phyloP scores from a whole-genome alignment of 2,329 filamentous ascomycete genomes.

The Xylariaceae sp. region DNA sequence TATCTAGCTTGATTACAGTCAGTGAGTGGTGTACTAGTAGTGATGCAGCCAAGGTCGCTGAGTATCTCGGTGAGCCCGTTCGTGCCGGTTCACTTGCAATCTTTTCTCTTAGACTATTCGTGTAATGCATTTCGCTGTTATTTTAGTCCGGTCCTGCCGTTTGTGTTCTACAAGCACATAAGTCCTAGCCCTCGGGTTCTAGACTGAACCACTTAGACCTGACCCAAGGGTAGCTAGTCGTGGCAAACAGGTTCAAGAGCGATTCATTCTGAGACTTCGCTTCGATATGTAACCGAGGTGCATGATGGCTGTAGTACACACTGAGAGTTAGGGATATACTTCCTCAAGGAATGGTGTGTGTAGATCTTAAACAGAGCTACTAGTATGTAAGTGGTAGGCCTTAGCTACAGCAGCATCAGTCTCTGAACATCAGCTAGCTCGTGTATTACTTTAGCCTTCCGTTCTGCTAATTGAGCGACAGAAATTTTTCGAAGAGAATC shows the following conservation, averaged over 20 bases:
- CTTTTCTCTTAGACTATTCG: neutral
- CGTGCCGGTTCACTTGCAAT: neutral
- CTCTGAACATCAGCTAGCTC: neutral
- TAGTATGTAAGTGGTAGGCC: neutral
- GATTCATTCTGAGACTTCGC: neutral
- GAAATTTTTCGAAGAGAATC: no score
- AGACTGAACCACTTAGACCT: constrained; percentile 1
- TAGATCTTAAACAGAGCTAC: constrained; percentile 1
- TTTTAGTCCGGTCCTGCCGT: no score
- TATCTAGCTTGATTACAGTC: neutral
- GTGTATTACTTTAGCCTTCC: neutral
- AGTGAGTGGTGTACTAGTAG: neutral
- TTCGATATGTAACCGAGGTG: neutral
- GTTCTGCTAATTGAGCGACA: neutral
- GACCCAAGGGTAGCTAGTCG: constrained; percentile 3
- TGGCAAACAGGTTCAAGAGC: neutral
- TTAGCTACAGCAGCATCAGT: neutral
- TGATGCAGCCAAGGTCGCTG: constrained; percentile 11
- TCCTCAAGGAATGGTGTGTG: neutral
- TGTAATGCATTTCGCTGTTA: constrained; percentile 1
- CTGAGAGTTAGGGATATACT: constrained; percentile 6
- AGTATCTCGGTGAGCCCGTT: constrained; percentile 1
- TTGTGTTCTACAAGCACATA: no score
- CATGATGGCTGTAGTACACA: constrained; percentile 1
- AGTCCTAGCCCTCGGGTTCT: constrained; percentile 1